phyloP scores from a whole-genome alignment of 305 asterid genomes.

The Rubia balearica region DNA sequence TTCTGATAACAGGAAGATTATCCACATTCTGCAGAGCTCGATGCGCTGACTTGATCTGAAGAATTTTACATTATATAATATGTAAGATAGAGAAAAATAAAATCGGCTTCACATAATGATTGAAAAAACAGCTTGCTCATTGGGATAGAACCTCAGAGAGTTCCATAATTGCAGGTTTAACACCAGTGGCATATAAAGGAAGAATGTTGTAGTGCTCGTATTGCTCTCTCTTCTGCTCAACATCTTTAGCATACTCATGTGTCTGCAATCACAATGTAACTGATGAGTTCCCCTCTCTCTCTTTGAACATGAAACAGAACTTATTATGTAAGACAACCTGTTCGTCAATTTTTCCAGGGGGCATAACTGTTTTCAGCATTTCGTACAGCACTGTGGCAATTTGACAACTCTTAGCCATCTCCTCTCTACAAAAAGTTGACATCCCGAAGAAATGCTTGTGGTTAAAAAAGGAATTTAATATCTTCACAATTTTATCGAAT shows the following conservation, averaged over 20 bases:
- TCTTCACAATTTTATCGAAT: background rate
- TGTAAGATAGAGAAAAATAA: background rate
- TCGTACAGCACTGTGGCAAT: conserved; percentile 86
- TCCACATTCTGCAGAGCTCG: conserved; percentile 60
- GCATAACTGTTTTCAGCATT: conserved; percentile 65
- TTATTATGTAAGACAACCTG: conserved; percentile 36
- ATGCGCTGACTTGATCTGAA: conserved; percentile 80
- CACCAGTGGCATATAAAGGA: conserved; percentile 76
- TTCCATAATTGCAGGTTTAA: conserved; percentile 91
- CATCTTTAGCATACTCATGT: conserved; percentile 62
- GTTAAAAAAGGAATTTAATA: background rate
- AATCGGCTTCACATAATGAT: background rate
- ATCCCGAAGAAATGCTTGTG: conserved; percentile 4
- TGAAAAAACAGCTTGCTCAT: conserved; percentile 14
- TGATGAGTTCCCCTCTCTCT: conserved; percentile 9
- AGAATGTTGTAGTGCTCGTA: conserved; percentile 82
- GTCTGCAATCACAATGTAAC: conserved; percentile 45
- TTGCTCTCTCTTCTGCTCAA: conserved; percentile 81
- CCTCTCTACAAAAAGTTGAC: conserved; percentile 52
- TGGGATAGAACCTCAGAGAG: conserved; percentile 69
- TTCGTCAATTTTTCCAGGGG: conserved; percentile 47
- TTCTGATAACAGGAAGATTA: conserved; percentile 56
- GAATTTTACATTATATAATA: conserved; percentile 16
- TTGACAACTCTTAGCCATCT: conserved; percentile 90
- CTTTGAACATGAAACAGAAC: background rate